phyloP scores from a whole-genome alignment of 148 eudicot species.

The Talinum fruticosum region DNA sequence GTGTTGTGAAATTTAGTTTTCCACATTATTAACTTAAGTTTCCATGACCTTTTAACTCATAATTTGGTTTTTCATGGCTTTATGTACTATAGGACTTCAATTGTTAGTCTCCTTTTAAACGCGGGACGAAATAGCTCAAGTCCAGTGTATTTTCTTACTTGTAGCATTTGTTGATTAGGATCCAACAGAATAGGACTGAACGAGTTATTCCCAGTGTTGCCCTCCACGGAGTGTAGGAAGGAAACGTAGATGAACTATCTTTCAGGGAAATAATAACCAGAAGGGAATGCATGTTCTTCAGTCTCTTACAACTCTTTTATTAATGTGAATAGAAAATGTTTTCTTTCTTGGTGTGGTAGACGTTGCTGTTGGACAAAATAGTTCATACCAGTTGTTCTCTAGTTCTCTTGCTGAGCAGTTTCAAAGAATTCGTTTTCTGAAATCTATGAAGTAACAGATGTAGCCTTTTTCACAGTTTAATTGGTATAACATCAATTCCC shows the following conservation, averaged over 20 bases:
- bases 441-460: background rate
- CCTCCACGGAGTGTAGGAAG: background rate
- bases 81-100: background rate
- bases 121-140: background rate
- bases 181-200: background rate
- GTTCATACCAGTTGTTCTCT: background rate
- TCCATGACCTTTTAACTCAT: background rate
- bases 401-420: background rate
- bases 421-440: background rate
- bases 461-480: too few relatives aligned
- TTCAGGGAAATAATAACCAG: background rate
- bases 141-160: background rate
- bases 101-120: background rate
- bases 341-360: too few relatives aligned
- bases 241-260: background rate
- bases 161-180: background rate
- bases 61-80: slow-evolving; percentile 6
- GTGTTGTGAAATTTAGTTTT: slow-evolving; percentile 1
- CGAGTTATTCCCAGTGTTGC: background rate
- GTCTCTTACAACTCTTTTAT: background rate
- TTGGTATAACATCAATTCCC: too few relatives aligned
- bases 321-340: background rate
- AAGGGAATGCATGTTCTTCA: background rate
- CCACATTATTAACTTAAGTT: background rate
- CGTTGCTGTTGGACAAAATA: too few relatives aligned